phyloP scores from a whole-genome alignment of 192 early-diverging fungal genomes.

The Glomus cerebriforme region DNA sequence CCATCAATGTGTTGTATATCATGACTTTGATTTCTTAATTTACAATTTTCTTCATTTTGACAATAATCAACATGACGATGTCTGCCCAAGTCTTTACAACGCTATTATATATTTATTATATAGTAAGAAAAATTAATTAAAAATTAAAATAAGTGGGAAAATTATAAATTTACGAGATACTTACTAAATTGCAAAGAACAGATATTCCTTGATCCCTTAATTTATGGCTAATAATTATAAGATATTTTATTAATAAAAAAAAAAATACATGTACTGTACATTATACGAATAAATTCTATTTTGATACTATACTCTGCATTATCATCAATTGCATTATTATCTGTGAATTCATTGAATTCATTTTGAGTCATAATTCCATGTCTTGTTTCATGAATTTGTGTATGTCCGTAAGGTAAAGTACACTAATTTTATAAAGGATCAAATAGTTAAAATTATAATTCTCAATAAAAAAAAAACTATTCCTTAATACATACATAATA shows the following conservation, averaged over 20 bases:
- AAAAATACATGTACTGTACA: no score
- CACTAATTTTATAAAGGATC: conserved; percentile 1
- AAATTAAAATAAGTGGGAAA: not conserved
- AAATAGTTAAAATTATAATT: not conserved
- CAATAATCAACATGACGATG: conserved; percentile 38
- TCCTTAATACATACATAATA: conserved; percentile 17
- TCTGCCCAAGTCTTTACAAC: conserved; percentile 23
- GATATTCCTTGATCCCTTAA: conserved; percentile 12
- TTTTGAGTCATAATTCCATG: conserved; percentile 29
- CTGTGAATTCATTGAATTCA: conserved; percentile 16
- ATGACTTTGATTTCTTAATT: not conserved
- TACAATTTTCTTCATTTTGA: conserved; percentile 4
- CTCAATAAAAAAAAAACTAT: not conserved
- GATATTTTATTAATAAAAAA: not conserved
- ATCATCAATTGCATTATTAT: no score
- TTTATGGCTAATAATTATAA: conserved; percentile 3
- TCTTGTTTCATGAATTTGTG: not conserved
- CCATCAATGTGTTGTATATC: conserved; percentile 26
- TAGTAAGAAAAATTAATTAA: not conserved
- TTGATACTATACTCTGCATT: not conserved
- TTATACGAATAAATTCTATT: no score
- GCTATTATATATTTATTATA: no score
- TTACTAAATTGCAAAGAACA: conserved; percentile 29
- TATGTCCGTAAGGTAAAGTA: conserved; percentile 9
- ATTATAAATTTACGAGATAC: not conserved